A percentile compares a stretch with the other conserved stretches of the same genome.
phyloP scores from a whole-genome alignment of 352 stramenopile species.

The Phytophthora crassamura region DNA sequence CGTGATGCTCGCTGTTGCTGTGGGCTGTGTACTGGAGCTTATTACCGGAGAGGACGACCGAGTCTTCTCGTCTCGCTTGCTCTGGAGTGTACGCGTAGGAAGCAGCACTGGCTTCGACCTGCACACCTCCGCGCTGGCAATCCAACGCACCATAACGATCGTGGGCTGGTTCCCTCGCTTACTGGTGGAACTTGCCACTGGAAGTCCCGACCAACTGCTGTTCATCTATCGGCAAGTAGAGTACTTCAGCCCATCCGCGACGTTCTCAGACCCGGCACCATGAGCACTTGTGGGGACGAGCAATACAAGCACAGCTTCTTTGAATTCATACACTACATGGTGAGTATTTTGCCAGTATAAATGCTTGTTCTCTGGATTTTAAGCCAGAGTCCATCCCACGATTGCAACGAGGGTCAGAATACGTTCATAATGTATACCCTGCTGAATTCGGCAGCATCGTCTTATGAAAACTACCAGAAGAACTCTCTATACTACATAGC shows the following conservation, averaged over 20 bases:
- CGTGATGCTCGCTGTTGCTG: conserved; percentile 14
- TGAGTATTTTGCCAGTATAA: no score
- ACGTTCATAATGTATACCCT: no score
- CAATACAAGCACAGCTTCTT: no score
- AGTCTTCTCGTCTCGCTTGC: conserved; percentile 22
- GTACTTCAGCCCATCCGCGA: conserved; percentile 30
- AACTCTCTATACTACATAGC: no score
- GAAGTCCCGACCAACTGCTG: conserved; percentile 25
- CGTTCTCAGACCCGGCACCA: conserved; percentile 17
- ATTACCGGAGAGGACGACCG: conserved; percentile 8
- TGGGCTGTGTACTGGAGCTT: conserved; percentile 9
- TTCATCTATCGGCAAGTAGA: conserved; percentile 35
- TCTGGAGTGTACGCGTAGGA: conserved; percentile 17
- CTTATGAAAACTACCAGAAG: no score
- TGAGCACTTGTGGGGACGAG: no score
- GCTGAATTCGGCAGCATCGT: no score
- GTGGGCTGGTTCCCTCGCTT: conserved; percentile 30
- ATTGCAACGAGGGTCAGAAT: no score
- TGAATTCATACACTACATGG: no score
- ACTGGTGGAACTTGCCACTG: conserved; percentile 21
- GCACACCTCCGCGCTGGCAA: conserved; percentile 15
- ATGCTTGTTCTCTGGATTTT: no score
- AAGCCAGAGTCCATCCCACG: no score
- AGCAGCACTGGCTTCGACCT: conserved; percentile 12
- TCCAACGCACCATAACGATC: conserved; percentile 35